Evolutionary conservation across 345 rosid genomes (phyloP).

Genomic region (Salix exigua): DNA sequence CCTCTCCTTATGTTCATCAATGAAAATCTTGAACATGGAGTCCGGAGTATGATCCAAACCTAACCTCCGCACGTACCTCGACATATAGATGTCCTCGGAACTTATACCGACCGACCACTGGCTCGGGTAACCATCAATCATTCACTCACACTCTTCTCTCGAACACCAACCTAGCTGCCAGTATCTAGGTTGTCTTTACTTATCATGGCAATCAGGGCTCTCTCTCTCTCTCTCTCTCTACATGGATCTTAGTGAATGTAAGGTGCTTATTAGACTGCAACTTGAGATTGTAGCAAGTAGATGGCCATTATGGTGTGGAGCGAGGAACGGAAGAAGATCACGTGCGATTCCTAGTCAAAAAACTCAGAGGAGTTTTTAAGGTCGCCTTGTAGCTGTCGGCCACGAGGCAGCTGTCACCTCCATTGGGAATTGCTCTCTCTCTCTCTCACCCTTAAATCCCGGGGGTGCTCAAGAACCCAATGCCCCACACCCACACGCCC

Average conservation of each 20-base stretch:
- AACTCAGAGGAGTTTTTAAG: neutral
- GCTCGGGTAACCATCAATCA: neutral
- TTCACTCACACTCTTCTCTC: neutral
- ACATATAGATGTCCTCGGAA: neutral
- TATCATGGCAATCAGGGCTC: neutral
- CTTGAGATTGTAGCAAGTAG: neutral
- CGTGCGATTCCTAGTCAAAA: neutral
- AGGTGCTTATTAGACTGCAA: neutral
- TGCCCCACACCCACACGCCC: neutral
- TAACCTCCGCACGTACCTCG: neutral
- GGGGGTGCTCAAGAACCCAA: constrained; percentile 26
- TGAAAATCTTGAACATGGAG: neutral
- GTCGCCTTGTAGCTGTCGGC: constrained; percentile 40
- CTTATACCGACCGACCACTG: neutral
- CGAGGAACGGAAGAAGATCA: neutral
- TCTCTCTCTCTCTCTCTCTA: neutral
- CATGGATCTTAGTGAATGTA: neutral
- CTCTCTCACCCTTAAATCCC: constrained; percentile 38
- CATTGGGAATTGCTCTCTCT: constrained; percentile 41
- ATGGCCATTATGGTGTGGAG: neutral
- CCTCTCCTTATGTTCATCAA: neutral
- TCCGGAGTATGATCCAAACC: neutral
- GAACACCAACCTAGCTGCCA: neutral
- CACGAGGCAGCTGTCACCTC: constrained; percentile 48
- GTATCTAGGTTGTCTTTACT: neutral